phyloP scores from a whole-genome alignment of 805 yeast genomes.

The Metschnikowia proteae region DNA sequence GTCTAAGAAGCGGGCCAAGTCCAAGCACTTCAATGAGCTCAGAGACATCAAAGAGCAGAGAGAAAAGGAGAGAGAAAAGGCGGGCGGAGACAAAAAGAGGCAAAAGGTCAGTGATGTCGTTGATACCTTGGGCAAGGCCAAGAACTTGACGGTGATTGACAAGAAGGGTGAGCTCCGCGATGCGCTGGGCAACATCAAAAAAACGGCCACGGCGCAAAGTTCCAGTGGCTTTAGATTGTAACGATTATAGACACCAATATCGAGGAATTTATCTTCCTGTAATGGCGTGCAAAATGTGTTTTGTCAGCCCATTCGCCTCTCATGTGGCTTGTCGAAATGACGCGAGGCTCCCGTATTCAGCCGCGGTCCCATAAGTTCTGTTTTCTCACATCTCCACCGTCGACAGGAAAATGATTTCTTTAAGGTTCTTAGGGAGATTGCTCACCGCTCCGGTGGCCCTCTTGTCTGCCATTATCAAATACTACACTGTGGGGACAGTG shows the following conservation, averaged over 20 bases:
- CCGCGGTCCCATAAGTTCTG: not conserved
- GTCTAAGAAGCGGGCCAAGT: conserved; percentile 76
- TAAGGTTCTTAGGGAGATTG: conserved; percentile 21
- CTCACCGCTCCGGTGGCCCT: conserved; percentile 23
- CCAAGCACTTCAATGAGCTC: conserved; percentile 46
- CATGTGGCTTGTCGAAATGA: not conserved
- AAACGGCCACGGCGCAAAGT: conserved; percentile 32
- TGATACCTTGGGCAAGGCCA: conserved; percentile 66
- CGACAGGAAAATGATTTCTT: conserved; percentile 14
- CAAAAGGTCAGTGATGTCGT: conserved; percentile 60
- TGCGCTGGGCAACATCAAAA: conserved; percentile 62
- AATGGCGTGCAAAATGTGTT: not conserved
- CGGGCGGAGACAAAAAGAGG: conserved; percentile 37
- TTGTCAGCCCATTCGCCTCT: not conserved
- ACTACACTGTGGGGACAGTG: conserved; percentile 32
- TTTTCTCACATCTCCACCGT: not conserved
- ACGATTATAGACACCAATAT: not conserved
- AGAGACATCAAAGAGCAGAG: conserved; percentile 26
- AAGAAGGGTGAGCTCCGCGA: conserved; percentile 73
- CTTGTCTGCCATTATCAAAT: conserved; percentile 21
- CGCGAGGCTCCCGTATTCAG: not conserved
- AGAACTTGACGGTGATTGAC: conserved; percentile 75
- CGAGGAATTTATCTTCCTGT: not conserved
- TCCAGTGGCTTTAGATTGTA: conserved; percentile 25
- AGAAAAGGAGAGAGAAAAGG: conserved; percentile 20